A percentile compares a stretch with the other conserved stretches of the same genome.
Conservation (phyloP, 345 rosid genomes). For the Mangifera indica region DNA sequence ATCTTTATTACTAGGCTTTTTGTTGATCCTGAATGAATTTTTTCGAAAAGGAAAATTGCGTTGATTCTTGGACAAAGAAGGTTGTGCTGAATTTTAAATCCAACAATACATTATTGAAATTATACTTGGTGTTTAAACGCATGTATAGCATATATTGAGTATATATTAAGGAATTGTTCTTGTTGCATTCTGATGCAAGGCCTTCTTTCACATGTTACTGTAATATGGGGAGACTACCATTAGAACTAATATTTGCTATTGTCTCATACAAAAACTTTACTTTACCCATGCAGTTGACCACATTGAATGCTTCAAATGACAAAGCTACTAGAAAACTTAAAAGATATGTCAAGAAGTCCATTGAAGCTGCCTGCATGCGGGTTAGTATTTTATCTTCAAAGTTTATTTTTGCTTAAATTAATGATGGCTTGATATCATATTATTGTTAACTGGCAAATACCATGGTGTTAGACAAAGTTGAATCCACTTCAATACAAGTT, state of each 20-base stretch:
- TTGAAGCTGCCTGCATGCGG: constrained; percentile 68
- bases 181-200: background rate
- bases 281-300: constrained; percentile 45
- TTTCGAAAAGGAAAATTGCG: background rate
- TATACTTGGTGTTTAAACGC: background rate
- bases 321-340: constrained; percentile 49
- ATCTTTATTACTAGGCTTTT: background rate
- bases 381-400: constrained; percentile 42
- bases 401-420: background rate
- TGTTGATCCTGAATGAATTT: background rate
- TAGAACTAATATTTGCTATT: constrained; percentile 12
- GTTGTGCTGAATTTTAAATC: constrained; percentile 2
- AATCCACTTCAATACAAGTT: background rate
- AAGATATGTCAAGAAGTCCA: constrained; percentile 58
- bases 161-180: background rate
- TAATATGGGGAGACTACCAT: constrained; percentile 13
- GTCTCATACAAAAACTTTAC: constrained; percentile 22
- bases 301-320: constrained; percentile 41
- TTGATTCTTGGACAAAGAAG: constrained; percentile 7
- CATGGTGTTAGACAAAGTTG: background rate
- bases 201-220: background rate
- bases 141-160: background rate
- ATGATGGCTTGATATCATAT: background rate
- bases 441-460: constrained; percentile 11
- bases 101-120: background rate